A percentile compares a stretch with the other conserved stretches of the same genome.
These are phyloP conservation scores for Trypethelium eluteriae DNA, from an alignment of 495 filamentous ascomycete genomes.

Conservation along the genomic window DNA sequence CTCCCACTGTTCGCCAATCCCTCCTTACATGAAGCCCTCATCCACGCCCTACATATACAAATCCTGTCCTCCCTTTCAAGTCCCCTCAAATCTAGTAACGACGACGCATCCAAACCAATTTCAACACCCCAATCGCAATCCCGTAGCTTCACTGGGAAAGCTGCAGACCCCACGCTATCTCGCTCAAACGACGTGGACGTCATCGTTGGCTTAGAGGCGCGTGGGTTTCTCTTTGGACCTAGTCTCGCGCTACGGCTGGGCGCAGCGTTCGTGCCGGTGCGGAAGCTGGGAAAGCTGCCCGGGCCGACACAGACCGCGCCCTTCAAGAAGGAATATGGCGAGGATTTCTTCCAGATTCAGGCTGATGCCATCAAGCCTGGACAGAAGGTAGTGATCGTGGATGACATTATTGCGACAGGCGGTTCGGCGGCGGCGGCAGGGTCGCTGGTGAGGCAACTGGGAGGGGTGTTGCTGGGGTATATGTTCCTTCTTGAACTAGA, in stretches of 20 bases:
- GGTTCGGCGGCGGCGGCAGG: constrained; percentile 87
- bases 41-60: constrained; percentile 83
- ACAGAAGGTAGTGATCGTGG: constrained; percentile 84
- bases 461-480: constrained; percentile 77
- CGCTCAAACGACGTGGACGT: constrained; percentile 64
- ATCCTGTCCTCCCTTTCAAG: constrained; percentile 34
- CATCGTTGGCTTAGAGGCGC: constrained; percentile 84
- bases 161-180: not conserved
- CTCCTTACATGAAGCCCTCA: constrained; percentile 63
- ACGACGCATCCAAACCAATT: not conserved
- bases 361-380: constrained; percentile 71
- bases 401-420: constrained; percentile 97
- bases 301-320: constrained; percentile 72
- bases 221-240: constrained; percentile 94
- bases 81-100: constrained; percentile 12
- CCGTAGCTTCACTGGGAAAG: constrained; percentile 37
- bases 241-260: constrained; percentile 76
- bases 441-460: constrained; percentile 72
- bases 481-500: constrained; percentile 94
- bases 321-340: constrained; percentile 94
- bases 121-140: constrained; percentile 18
- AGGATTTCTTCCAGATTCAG: constrained; percentile 96
- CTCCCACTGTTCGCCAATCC: constrained; percentile 86
- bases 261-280: constrained; percentile 85
- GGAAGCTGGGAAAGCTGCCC: constrained; percentile 95